Conservation (phyloP, 73 alveolate genomes). For the Paramecium octaurelia region DNA sequence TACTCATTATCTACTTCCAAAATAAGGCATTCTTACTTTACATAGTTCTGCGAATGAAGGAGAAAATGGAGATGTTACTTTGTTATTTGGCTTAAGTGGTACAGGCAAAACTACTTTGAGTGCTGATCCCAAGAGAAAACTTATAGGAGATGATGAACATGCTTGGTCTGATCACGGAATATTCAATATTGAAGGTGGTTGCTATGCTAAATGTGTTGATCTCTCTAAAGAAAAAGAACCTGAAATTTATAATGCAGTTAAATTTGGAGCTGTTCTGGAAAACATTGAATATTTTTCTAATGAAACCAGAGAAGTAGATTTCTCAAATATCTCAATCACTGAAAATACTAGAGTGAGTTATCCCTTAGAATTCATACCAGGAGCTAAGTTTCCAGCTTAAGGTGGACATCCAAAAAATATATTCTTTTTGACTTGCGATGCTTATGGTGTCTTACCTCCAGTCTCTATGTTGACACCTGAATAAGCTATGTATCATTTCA, state of each 20-base stretch:
- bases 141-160: conserved; percentile 98
- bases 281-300: conserved; percentile 66
- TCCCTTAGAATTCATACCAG: conserved; percentile 93
- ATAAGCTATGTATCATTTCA: conserved; percentile 95
- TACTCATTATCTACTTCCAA: conserved; percentile 90
- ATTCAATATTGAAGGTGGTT: conserved; percentile 97
- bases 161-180: conserved; percentile 94
- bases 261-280: conserved; percentile 87
- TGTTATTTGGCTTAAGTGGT: conserved; percentile 94
- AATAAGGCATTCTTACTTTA: conserved; percentile 83
- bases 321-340: conserved; percentile 76
- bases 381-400: conserved; percentile 89
- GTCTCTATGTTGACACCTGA: conserved; percentile 88
- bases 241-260: conserved; percentile 88
- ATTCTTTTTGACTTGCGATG: conserved; percentile 96
- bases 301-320: conserved; percentile 81
- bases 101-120: conserved; percentile 96
- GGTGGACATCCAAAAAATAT: conserved; percentile 96
- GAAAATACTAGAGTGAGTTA: conserved; percentile 84
- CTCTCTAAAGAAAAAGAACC: conserved; percentile 90
- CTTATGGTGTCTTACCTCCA: conserved; percentile 98
- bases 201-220: conserved; percentile 91
- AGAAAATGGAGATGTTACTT: conserved; percentile 84
- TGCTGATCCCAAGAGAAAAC: conserved; percentile 89
- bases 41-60: conserved; percentile 94